Percentiles rank a stretch among this genome's conserved stretches.
Evolutionary conservation across 306 rosid species (phyloP).

Genomic region (Trifolium dubium): DNA sequence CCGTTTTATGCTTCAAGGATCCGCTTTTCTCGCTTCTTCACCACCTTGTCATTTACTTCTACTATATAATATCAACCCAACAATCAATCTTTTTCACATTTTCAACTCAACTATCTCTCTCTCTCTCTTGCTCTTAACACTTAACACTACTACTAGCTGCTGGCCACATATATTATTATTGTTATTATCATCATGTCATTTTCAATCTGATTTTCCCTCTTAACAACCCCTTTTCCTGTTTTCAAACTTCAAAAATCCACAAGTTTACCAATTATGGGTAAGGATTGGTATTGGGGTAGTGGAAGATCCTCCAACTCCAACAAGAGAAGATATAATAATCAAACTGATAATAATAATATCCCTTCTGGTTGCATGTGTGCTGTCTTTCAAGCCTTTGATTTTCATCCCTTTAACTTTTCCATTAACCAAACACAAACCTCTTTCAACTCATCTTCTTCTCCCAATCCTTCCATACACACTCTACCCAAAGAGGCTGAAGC

Average conservation of each 20-base stretch:
- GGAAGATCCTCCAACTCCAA: constrained; percentile 45
- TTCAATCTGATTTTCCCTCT: constrained; percentile 49
- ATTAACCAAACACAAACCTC: constrained; percentile 55
- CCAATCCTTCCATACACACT: constrained; percentile 15
- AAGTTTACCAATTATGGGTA: constrained; percentile 58
- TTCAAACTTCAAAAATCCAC: constrained; percentile 2
- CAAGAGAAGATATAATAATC: constrained; percentile 8
- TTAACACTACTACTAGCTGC: constrained; percentile 23
- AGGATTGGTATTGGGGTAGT: constrained; percentile 68
- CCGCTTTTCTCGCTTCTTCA: constrained; percentile 72
- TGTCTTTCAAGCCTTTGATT: constrained; percentile 84
- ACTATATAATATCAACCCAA: not conserved
- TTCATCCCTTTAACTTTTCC: constrained; percentile 66
- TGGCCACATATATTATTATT: not conserved
- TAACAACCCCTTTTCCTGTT: constrained; percentile 35
- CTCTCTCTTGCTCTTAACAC: not conserved
- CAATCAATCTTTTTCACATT: constrained; percentile 29
- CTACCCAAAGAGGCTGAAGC: constrained; percentile 76
- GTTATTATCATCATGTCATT: constrained; percentile 41
- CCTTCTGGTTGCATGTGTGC: constrained; percentile 88
- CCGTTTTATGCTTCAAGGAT: constrained; percentile 70
- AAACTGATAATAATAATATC: constrained; percentile 26
- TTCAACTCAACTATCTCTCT: constrained; percentile 21
- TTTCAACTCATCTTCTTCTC: constrained; percentile 42
- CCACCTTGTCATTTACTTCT: constrained; percentile 30